Evolutionary conservation across 139 green algal species (phyloP).

Genomic region (Micractinium sp.): DNA sequence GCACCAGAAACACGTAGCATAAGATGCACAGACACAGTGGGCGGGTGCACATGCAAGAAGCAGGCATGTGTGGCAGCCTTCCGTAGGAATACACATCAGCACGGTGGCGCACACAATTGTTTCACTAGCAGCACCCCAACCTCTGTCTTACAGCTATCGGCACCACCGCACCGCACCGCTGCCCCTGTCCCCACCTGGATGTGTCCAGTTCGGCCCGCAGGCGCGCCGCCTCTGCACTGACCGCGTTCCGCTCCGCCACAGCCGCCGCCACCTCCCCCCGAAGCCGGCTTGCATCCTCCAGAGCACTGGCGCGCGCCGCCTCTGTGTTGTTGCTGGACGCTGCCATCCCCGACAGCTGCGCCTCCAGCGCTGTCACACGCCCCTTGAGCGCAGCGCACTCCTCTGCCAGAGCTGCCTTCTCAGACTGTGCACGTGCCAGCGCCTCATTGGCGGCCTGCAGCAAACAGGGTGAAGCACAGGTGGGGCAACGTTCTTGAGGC

Average conservation of each 20-base stretch:
- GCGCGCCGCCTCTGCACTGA: conserved; percentile 12
- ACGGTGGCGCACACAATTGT: too few species aligned
- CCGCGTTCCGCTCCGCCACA: conserved; percentile 18
- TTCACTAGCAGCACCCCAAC: too few species aligned
- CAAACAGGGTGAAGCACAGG: neutral
- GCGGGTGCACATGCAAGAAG: too few species aligned
- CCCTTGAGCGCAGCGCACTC: conserved; percentile 34
- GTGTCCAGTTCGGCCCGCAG: conserved; percentile 36
- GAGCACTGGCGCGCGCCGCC: conserved; percentile 13
- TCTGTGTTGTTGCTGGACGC: conserved; percentile 13
- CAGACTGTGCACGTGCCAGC: conserved; percentile 9
- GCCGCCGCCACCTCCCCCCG: conserved; percentile 32
- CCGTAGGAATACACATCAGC: too few species aligned
- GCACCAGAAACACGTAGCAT: neutral
- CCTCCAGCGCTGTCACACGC: conserved; percentile 23
- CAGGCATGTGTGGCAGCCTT: too few species aligned
- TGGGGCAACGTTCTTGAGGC: neutral
- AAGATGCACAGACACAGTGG: too few species aligned
- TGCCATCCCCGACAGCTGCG: conserved; percentile 20
- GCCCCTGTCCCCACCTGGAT: neutral
- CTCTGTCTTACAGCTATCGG: too few species aligned
- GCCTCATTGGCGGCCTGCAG: conserved; percentile 11
- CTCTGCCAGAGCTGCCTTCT: conserved; percentile 39
- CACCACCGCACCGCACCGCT: too few species aligned
- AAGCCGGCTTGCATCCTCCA: conserved; percentile 41